Evolutionary conservation across 106 monocot species (phyloP).

Genomic region (Amphibolis antarctica): DNA sequence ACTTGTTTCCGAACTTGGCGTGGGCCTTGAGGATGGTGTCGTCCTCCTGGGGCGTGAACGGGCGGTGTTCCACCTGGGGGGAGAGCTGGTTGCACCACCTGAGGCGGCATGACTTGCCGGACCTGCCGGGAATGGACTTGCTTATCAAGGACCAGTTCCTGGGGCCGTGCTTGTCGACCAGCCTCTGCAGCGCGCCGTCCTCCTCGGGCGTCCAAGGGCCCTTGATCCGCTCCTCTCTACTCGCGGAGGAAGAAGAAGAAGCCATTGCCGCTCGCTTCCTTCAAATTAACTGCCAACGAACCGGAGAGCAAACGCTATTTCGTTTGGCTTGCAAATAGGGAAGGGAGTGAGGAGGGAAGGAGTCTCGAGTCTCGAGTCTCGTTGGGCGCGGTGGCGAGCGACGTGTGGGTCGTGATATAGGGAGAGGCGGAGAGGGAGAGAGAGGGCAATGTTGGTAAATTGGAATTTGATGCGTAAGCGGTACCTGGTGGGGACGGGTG

Average conservation of each 20-base stretch:
- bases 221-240: conserved; percentile 9
- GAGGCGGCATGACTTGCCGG: conserved; percentile 17
- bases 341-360: background rate
- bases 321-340: background rate
- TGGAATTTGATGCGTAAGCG: background rate
- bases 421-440: background rate
- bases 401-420: too few relatives aligned
- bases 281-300: too few relatives aligned
- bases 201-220: conserved; percentile 20
- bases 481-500: background rate
- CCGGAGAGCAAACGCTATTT: too few relatives aligned
- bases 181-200: conserved; percentile 6
- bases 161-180: conserved; percentile 13
- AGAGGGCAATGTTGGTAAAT: background rate
- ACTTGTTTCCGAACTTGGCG: conserved; percentile 22
- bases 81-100: conserved; percentile 22
- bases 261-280: too few relatives aligned
- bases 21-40: conserved; percentile 22
- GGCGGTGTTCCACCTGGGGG: conserved; percentile 15
- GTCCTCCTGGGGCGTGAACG: conserved; percentile 24
- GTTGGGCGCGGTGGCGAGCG: too few relatives aligned
- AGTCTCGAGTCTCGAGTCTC: background rate
- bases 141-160: conserved; percentile 22
- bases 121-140: conserved; percentile 14
- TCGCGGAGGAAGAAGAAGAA: background rate